A percentile compares a stretch with the other conserved stretches of the same genome.
Conservation (phyloP, 2,329 filamentous ascomycete species). For the Colletotrichum lindemuthianum region DNA sequence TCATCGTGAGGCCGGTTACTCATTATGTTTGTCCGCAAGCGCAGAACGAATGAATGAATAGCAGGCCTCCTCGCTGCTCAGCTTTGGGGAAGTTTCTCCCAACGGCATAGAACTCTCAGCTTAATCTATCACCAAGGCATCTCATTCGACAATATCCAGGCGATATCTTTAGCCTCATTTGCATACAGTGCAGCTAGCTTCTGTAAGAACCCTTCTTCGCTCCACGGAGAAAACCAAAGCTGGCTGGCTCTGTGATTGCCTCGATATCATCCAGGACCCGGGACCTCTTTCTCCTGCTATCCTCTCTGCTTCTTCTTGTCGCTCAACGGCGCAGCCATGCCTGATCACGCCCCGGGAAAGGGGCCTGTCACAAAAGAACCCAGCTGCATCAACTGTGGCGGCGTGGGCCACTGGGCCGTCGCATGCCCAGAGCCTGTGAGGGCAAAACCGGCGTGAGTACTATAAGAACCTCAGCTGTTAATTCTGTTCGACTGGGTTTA, state of each 20-base stretch:
- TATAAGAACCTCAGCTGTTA: background rate
- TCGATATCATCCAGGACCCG: background rate
- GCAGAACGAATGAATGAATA: too few relatives aligned
- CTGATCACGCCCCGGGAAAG: constrained; percentile 29
- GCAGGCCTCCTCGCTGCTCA: too few relatives aligned
- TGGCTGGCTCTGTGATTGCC: too few relatives aligned
- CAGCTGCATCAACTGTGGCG: constrained; percentile 35
- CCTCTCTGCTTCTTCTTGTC: background rate
- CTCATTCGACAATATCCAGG: too few relatives aligned
- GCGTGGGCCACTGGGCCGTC: constrained; percentile 33
- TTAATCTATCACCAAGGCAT: too few relatives aligned
- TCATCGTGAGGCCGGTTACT: too few relatives aligned
- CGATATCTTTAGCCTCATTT: too few relatives aligned
- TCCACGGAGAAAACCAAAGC: too few relatives aligned
- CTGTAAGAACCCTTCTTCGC: background rate
- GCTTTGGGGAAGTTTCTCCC: background rate
- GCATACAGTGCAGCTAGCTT: too few relatives aligned
- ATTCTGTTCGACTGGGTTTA: background rate
- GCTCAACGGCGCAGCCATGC: constrained; percentile 7
- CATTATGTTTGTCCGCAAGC: too few relatives aligned
- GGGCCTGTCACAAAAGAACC: constrained; percentile 31
- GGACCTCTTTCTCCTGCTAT: too few relatives aligned
- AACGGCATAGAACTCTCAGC: too few relatives aligned
- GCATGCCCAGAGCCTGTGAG: constrained; percentile 34
- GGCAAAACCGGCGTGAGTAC: constrained; percentile 33